Evolutionary conservation across 2,329 filamentous ascomycete species (phyloP).

Genomic region (Tolypocladium amazonense): DNA sequence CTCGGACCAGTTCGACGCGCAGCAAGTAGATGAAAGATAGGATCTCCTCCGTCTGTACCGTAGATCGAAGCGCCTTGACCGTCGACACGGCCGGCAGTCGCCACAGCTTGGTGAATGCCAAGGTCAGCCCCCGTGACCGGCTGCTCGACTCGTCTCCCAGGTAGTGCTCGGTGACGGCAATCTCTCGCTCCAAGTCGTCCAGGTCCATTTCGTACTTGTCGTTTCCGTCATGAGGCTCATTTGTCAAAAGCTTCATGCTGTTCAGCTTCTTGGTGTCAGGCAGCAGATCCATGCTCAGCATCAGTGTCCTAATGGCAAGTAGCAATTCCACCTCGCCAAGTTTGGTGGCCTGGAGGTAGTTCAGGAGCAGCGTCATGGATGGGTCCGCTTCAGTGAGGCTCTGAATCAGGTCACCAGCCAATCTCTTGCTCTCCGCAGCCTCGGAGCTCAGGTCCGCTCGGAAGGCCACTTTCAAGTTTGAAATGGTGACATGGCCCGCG

Average conservation of each 20-base stretch:
- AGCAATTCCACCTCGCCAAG: conserved; percentile 58
- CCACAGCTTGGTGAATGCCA: conserved; percentile 60
- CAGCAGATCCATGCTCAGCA: conserved; percentile 57
- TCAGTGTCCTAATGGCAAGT: conserved; percentile 52
- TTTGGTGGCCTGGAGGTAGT: conserved; percentile 54
- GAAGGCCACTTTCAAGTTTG: conserved; percentile 49
- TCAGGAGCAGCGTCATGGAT: conserved; percentile 54
- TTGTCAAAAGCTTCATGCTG: conserved; percentile 19
- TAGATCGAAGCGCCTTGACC: conserved; percentile 51
- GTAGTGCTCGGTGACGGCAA: conserved; percentile 58
- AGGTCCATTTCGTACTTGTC: conserved; percentile 40
- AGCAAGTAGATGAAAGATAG: conserved; percentile 63
- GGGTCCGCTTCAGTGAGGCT: conserved; percentile 56
- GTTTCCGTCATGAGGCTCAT: conserved; percentile 15
- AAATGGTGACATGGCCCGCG: conserved; percentile 48
- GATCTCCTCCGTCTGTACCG: conserved; percentile 56
- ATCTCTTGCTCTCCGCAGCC: conserved; percentile 30
- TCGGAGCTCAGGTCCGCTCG: conserved; percentile 34
- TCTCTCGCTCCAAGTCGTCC: conserved; percentile 51
- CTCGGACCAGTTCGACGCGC: conserved; percentile 61
- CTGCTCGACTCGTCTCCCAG: conserved; percentile 53
- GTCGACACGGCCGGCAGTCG: conserved; percentile 50
- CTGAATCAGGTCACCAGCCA: conserved; percentile 50
- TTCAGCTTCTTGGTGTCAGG: conserved; percentile 26
- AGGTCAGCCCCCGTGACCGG: conserved; percentile 52